Evolutionary conservation across 306 rosid genomes (phyloP), one percentile per base, ranked within the genome.

Genomic region (Inga oerstediana): DNA sequence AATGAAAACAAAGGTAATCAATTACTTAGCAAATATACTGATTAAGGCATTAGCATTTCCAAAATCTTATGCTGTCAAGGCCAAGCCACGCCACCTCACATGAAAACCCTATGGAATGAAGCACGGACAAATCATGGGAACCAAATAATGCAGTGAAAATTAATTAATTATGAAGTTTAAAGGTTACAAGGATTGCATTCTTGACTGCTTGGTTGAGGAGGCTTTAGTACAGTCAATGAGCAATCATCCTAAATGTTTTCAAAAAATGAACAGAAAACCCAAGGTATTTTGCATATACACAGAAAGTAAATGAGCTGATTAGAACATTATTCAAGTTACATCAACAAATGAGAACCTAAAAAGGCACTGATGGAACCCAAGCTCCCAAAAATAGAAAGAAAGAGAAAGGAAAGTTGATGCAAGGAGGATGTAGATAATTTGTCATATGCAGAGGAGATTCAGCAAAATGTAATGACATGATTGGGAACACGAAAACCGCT

Each of bases 231-330:
- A 6, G 11, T 66, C 54, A 71, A 71, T 4, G 56, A n/a, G 54
- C 5, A 22, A 44, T 20, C 7, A 71, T 44, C 34, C 37, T 14
- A 71, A 71, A n/a, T 44, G 35, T 6, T 22, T 71, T 41, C 75
- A 62, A 43, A 58, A 80, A 54, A 30, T 22, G 74, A 78, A 37
- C 30, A 65, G 59, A 72, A 76, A 74, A 37, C 76, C 58, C 22
- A 15, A 9, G 48, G 20, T 80, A 68, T 68, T 65, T 41, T 30
- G 66, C 73, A 72, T 24, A 65, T 49, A 58, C 69, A 66, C 66
- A 59, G 19, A 32, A 81, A 39, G 68, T 43, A 54, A 22, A 62
- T 14, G 8, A 37, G 54, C 44, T 65, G 48, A 76, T 39, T 9
- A 77, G 72, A 20, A 20, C 27, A 20, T 56, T 72, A 68, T 20